Conservation (phyloP, 2,329 filamentous ascomycete genomes). For the Penicillium digitatum region DNA sequence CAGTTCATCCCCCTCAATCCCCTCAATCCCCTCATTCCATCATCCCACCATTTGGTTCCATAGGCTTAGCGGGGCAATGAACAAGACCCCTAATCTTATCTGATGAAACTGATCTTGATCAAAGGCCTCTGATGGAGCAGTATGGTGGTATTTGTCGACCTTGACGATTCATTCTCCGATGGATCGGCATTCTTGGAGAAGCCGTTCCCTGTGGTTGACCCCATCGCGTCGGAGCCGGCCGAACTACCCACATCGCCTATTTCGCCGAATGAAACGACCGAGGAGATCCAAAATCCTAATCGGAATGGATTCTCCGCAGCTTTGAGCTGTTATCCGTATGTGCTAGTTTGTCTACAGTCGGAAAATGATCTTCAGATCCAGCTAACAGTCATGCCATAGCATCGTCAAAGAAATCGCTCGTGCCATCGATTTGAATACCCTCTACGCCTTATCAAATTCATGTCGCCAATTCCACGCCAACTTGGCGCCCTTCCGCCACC, state of each 20-base stretch:
- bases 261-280: conserved; percentile 7
- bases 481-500: conserved; percentile 71
- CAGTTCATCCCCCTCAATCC: not conserved
- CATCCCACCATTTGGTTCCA: conserved; percentile 20
- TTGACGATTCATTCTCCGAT: conserved; percentile 38
- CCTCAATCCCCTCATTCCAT: conserved; percentile 13
- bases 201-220: conserved; percentile 15
- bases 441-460: conserved; percentile 76
- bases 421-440: conserved; percentile 78
- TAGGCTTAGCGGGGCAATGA: not conserved
- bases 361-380: not conserved
- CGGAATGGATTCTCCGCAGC: conserved; percentile 41
- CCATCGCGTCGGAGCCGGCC: conserved; percentile 10
- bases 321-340: conserved; percentile 50
- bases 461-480: conserved; percentile 75
- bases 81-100: conserved; percentile 17
- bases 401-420: conserved; percentile 71
- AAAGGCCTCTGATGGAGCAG: conserved; percentile 26
- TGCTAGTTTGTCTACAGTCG: conserved; percentile 14
- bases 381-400: conserved; percentile 47
- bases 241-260: conserved; percentile 13
- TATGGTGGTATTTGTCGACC: conserved; percentile 50
- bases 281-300: conserved; percentile 15
- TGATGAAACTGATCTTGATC: conserved; percentile 21
- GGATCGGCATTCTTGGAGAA: conserved; percentile 20